Percentiles rank a stretch among this genome's conserved stretches.
Evolutionary conservation across 1,284 basidiomycete species (phyloP).

Genomic region (Laetiporus sulphureus): DNA sequence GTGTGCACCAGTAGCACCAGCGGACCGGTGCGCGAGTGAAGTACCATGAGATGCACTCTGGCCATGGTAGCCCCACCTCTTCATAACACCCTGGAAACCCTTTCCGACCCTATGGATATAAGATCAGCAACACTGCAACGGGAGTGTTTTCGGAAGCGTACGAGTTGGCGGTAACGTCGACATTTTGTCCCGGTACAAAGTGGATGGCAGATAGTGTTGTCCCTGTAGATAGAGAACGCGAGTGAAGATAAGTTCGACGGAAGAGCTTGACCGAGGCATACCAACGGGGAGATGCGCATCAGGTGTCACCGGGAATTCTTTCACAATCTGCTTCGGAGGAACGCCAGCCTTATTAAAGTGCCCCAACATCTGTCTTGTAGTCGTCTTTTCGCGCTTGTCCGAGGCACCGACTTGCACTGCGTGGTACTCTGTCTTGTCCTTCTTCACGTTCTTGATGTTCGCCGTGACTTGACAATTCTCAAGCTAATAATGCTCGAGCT

Average conservation of each 20-base stretch:
- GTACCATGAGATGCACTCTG: conserved; percentile 94
- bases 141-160: conserved; percentile 36
- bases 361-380: conserved; percentile 73
- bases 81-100: conserved; percentile 97
- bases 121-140: neutral
- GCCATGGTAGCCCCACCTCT: conserved; percentile 92
- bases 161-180: conserved; percentile 93
- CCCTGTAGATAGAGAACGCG: conserved; percentile 38
- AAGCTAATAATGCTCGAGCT: conserved; percentile 45
- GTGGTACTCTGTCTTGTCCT: conserved; percentile 70
- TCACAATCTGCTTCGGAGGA: conserved; percentile 80
- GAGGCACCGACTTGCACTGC: conserved; percentile 83
- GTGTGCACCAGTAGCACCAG: conserved; percentile 92
- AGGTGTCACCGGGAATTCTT: conserved; percentile 84
- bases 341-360: conserved; percentile 85
- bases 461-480: conserved; percentile 84
- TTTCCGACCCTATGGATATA: conserved; percentile 74
- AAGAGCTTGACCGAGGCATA: conserved; percentile 30
- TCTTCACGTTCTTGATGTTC: conserved; percentile 58
- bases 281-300: conserved; percentile 90
- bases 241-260: neutral
- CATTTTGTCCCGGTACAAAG: conserved; percentile 96
- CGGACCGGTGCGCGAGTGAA: conserved; percentile 89
- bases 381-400: conserved; percentile 60
- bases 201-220: conserved; percentile 88